Evolutionary conservation across 2,329 filamentous ascomycete species (phyloP).

Genomic region (Aspergillaceae sp.): DNA sequence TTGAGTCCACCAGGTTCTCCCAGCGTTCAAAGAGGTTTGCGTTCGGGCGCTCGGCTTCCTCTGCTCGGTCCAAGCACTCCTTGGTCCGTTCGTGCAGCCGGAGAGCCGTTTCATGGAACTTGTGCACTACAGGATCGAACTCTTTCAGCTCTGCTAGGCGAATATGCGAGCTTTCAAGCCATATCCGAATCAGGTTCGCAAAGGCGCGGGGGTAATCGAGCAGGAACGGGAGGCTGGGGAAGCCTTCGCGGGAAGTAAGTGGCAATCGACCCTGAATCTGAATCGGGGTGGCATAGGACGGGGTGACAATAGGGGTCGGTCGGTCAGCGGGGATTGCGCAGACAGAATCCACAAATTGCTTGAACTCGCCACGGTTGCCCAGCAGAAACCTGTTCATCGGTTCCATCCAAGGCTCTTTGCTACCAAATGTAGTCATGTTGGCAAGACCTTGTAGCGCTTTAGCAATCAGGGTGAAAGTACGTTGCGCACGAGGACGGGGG

Average conservation of each 20-base stretch:
- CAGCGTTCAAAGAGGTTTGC: conserved; percentile 40
- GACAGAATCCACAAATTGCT: conserved; percentile 75
- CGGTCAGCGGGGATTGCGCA: conserved; percentile 72
- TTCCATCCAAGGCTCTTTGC: conserved; percentile 98
- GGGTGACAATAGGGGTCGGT: conserved; percentile 57
- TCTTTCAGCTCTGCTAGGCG: conserved; percentile 32
- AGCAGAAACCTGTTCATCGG: conserved; percentile 88
- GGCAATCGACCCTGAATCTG: conserved; percentile 79
- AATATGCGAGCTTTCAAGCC: conserved; percentile 36
- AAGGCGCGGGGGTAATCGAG: conserved; percentile 83
- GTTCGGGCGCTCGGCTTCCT: conserved; percentile 41
- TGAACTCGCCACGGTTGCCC: conserved; percentile 68
- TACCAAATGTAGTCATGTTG: conserved; percentile 84
- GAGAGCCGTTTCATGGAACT: conserved; percentile 38
- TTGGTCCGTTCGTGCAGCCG: conserved; percentile 36
- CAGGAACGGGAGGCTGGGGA: conserved; percentile 84
- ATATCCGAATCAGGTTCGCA: conserved; percentile 64
- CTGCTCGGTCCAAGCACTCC: conserved; percentile 39
- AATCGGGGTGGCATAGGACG: conserved; percentile 85
- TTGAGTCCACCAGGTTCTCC: conserved; percentile 42
- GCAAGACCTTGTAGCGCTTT: conserved; percentile 87
- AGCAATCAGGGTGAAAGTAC: conserved; percentile 83
- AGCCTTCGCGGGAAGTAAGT: conserved; percentile 75
- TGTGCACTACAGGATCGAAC: conserved; percentile 29
- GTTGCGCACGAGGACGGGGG: conserved; percentile 70